phyloP scores from a whole-genome alignment of 73 alveolate genomes.

The Effrenium voratum region DNA sequence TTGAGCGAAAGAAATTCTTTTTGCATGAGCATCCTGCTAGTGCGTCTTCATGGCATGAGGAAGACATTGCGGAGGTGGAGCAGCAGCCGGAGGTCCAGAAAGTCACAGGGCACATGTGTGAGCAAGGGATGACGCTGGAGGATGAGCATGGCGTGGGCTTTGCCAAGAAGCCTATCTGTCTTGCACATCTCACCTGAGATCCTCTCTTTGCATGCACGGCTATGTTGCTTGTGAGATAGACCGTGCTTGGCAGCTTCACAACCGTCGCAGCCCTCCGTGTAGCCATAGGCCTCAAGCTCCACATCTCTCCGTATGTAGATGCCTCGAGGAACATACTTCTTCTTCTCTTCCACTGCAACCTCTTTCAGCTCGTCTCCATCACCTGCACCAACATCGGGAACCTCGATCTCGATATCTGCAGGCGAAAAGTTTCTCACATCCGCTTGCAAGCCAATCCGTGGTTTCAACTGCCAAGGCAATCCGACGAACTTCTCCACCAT shows the following conservation, averaged over 20 bases:
- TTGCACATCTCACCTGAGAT: not conserved
- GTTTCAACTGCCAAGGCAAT: conserved; percentile 1
- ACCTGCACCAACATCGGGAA: too few relatives aligned
- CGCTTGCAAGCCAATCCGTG: not conserved
- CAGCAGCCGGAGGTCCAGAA: too few relatives aligned
- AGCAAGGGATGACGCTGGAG: too few relatives aligned
- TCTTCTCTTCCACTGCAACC: not conserved
- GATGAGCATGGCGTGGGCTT: not conserved
- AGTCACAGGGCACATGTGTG: too few relatives aligned
- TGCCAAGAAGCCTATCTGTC: not conserved
- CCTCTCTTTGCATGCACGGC: not conserved
- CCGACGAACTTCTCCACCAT: not conserved
- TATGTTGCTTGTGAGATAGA: not conserved
- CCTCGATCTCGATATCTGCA: not conserved
- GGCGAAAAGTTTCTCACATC: not conserved
- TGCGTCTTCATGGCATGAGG: too few relatives aligned
- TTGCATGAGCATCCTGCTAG: too few relatives aligned
- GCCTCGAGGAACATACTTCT: not conserved
- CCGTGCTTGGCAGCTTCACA: not conserved
- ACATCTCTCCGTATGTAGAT: conserved; percentile 1
- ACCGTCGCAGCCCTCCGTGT: conserved; percentile 18
- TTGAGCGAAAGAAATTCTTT: too few relatives aligned
- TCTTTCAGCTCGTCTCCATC: not conserved
- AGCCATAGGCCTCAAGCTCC: not conserved
- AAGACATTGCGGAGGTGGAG: too few relatives aligned